phyloP scores from a whole-genome alignment of 2,329 filamentous ascomycete species.

The Zelopaecilomyces penicillatus region DNA sequence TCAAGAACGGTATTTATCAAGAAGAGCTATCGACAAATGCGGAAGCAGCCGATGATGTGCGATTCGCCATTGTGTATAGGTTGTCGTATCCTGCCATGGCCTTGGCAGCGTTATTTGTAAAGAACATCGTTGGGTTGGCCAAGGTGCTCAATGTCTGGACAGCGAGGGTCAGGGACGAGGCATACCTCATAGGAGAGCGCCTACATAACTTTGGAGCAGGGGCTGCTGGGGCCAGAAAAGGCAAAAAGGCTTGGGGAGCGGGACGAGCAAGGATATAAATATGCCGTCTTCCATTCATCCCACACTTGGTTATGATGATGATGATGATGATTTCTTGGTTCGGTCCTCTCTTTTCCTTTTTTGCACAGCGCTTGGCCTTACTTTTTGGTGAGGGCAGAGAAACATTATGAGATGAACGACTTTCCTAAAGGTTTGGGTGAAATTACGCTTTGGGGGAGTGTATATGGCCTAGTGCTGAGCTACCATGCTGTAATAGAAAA shows the following conservation, averaged over 20 bases:
- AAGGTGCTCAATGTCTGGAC: conserved; percentile 67
- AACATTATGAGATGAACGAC: too few species aligned
- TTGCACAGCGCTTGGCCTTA: too few species aligned
- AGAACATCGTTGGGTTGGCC: conserved; percentile 40
- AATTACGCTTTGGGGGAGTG: too few species aligned
- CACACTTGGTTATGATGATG: too few species aligned
- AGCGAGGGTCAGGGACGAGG: conserved; percentile 79
- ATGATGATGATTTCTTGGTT: too few species aligned
- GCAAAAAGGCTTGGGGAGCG: conserved; percentile 28
- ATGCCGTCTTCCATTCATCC: too few species aligned
- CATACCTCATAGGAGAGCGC: conserved; percentile 89
- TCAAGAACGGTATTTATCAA: conserved; percentile 18
- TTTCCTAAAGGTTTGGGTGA: too few species aligned
- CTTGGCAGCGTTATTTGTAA: conserved; percentile 37
- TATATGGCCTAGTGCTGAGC: too few species aligned
- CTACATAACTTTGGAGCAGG: conserved; percentile 79
- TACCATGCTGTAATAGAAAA: too few species aligned
- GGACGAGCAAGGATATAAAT: conserved; percentile 13
- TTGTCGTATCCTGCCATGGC: conserved; percentile 63
- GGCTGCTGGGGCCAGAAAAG: conserved; percentile 27
- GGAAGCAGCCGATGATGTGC: conserved; percentile 19
- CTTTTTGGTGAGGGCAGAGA: too few species aligned
- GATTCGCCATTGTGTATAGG: conserved; percentile 36
- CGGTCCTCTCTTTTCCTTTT: too few species aligned
- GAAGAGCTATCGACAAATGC: conserved; percentile 15